Conservation (phyloP, 495 filamentous ascomycete species). For the Chaetomium fimeti region DNA sequence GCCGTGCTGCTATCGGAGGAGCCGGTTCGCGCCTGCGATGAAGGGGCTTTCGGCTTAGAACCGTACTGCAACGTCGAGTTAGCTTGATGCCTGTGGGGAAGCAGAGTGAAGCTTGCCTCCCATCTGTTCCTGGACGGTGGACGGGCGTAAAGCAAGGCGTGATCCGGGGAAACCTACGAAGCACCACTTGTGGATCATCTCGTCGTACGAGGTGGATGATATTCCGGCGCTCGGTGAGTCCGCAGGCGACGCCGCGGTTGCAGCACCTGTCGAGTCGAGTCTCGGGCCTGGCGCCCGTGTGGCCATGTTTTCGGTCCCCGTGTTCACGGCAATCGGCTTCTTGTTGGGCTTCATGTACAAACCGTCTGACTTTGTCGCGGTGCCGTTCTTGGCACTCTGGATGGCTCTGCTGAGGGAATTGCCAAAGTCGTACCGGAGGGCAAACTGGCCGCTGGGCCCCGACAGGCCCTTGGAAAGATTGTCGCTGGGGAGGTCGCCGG, state of each 20-base stretch:
- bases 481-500: conserved; percentile 48
- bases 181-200: conserved; percentile 96
- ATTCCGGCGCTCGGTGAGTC: conserved; percentile 51
- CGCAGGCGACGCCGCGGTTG: conserved; percentile 25
- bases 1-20: conserved; percentile 37
- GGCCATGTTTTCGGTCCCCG: conserved; percentile 1
- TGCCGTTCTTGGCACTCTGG: conserved; percentile 57
- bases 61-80: conserved; percentile 41
- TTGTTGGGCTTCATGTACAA: conserved; percentile 51
- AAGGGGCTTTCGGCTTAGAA: conserved; percentile 45
- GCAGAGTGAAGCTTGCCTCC: conserved; percentile 30
- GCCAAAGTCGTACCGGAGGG: conserved; percentile 89
- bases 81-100: conserved; percentile 16
- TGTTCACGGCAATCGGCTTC: conserved; percentile 19
- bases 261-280: conserved; percentile 13
- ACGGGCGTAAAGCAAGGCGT: conserved; percentile 16
- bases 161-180: conserved; percentile 73
- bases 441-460: conserved; percentile 70
- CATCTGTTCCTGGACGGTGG: conserved; percentile 31
- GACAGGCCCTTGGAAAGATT: conserved; percentile 49
- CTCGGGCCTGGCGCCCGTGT: conserved; percentile 16
- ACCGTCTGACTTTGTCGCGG: conserved; percentile 52
- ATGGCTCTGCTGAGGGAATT: conserved; percentile 86
- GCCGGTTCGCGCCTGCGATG: conserved; percentile 33
- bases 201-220: conserved; percentile 83